These are phyloP conservation scores for Echinochloa phyllopogon DNA, from an alignment of 176 grass and related monocot genomes.

Conservation along the genomic window DNA sequence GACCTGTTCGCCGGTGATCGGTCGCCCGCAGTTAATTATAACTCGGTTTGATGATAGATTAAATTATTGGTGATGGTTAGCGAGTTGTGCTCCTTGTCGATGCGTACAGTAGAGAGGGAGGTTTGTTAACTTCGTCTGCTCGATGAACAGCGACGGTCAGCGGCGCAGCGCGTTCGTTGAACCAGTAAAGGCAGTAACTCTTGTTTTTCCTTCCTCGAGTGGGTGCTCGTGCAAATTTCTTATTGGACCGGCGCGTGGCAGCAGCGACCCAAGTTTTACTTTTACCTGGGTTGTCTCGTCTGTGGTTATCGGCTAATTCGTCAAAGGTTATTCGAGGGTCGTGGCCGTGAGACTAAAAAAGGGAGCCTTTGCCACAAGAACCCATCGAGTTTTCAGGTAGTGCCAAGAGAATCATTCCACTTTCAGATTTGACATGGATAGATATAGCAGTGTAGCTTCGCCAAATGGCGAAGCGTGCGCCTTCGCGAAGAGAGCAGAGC, in stretches of 20 bases:
- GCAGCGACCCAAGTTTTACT: not conserved
- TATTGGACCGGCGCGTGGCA: not conserved
- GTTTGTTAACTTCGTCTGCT: not conserved
- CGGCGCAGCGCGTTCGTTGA: conserved; percentile 5
- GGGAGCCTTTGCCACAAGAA: not conserved
- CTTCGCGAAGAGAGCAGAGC: not conserved
- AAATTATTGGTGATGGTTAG: conserved; percentile 15
- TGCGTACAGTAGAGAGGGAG: not conserved
- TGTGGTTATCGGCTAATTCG: not conserved
- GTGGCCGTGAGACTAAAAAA: not conserved
- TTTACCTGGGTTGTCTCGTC: not conserved
- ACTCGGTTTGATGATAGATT: not conserved
- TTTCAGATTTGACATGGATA: not conserved
- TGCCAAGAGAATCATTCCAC: not conserved
- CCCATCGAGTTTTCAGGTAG: too few species aligned
- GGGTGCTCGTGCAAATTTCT: too few species aligned
- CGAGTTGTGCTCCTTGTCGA: conserved; percentile 17
- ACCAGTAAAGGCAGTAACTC: too few species aligned
- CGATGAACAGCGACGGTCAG: conserved; percentile 5
- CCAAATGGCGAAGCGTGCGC: not conserved
- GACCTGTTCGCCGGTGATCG: not conserved
- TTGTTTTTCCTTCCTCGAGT: too few species aligned
- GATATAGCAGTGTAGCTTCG: not conserved
- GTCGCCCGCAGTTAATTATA: not conserved
- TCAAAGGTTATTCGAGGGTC: not conserved